A percentile compares a stretch with the other conserved stretches of the same genome.
phyloP scores from a whole-genome alignment of 768 basidiomycete genomes.

The Pleurotus sapidus region DNA sequence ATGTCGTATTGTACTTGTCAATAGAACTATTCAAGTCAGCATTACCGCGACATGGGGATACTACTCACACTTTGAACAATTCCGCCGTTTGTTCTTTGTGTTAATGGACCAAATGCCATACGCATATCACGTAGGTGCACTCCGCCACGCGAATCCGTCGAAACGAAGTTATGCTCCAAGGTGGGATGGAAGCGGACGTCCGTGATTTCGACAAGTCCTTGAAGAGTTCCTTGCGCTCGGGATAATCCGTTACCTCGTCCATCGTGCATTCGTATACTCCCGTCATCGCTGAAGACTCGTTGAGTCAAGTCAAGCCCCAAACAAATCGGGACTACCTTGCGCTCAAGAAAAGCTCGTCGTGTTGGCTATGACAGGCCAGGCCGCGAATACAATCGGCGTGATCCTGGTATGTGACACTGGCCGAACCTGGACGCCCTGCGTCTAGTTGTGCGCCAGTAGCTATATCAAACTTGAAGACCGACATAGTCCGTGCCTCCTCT shows the following conservation, averaged over 20 bases:
- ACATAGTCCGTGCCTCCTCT: slow-evolving; percentile 58
- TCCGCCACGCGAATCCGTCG: slow-evolving; percentile 54
- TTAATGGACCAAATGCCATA: slow-evolving; percentile 66
- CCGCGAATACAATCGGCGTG: slow-evolving; percentile 52
- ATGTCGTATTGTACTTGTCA: slow-evolving; percentile 38
- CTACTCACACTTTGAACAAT: slow-evolving; percentile 49
- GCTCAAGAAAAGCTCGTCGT: slow-evolving; percentile 68
- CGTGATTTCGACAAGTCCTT: slow-evolving; percentile 55
- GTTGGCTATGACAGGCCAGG: slow-evolving; percentile 61
- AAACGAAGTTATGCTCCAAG: slow-evolving; percentile 68
- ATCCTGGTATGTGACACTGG: neutral
- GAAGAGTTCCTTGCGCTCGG: slow-evolving; percentile 49
- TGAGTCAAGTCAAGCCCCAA: neutral
- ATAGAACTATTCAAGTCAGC: neutral
- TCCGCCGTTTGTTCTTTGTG: slow-evolving; percentile 43
- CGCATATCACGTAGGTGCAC: slow-evolving; percentile 69
- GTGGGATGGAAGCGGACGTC: slow-evolving; percentile 65
- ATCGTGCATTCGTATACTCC: slow-evolving; percentile 63
- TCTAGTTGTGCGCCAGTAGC: slow-evolving; percentile 13
- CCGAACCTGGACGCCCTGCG: neutral
- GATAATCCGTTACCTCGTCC: slow-evolving; percentile 32
- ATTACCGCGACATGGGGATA: slow-evolving; percentile 1
- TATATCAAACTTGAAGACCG: slow-evolving; percentile 52
- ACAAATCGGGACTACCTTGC: slow-evolving; percentile 46
- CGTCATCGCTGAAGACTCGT: slow-evolving; percentile 60